phyloP scores from a whole-genome alignment of 257 asterid genomes.

The Nyctanthes arbortristis region DNA sequence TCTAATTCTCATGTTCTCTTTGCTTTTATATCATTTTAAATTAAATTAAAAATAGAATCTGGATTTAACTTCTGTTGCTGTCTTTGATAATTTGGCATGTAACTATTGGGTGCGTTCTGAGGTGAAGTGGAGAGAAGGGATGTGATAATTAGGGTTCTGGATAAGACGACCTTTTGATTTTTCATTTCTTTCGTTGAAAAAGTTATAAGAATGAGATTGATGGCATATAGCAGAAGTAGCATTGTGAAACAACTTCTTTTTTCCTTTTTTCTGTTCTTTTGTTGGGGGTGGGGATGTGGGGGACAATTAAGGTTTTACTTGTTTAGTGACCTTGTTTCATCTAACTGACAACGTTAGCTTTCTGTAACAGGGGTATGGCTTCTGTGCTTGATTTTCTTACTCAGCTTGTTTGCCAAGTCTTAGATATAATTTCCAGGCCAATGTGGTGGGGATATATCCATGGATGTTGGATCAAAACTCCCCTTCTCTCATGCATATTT shows the following conservation, averaged over 20 bases:
- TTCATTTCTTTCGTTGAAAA: too few species aligned
- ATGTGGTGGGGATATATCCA: constrained; percentile 79
- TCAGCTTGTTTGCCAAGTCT: constrained; percentile 48
- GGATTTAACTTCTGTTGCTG: too few species aligned
- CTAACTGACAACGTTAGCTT: constrained; percentile 45
- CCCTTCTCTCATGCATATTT: constrained; percentile 76
- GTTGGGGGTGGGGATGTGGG: too few species aligned
- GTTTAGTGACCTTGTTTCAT: constrained; percentile 24
- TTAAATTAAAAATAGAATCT: too few species aligned
- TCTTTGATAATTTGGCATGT: too few species aligned
- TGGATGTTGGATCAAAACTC: constrained; percentile 61
- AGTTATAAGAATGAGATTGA: too few species aligned
- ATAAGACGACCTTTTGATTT: too few species aligned
- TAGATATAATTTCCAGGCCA: constrained; percentile 71
- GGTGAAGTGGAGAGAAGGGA: too few species aligned
- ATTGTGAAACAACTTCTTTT: neutral
- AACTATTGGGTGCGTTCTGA: too few species aligned
- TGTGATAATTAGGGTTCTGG: too few species aligned
- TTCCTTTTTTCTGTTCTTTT: neutral
- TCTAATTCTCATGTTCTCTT: constrained; percentile 12
- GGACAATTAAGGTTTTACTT: neutral
- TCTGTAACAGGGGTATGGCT: constrained; percentile 77
- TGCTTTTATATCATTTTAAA: neutral
- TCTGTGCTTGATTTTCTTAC: constrained; percentile 63
- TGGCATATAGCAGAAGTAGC: neutral